phyloP scores from a whole-genome alignment of 176 grass and related monocot species.

The Oryza coarctata region DNA sequence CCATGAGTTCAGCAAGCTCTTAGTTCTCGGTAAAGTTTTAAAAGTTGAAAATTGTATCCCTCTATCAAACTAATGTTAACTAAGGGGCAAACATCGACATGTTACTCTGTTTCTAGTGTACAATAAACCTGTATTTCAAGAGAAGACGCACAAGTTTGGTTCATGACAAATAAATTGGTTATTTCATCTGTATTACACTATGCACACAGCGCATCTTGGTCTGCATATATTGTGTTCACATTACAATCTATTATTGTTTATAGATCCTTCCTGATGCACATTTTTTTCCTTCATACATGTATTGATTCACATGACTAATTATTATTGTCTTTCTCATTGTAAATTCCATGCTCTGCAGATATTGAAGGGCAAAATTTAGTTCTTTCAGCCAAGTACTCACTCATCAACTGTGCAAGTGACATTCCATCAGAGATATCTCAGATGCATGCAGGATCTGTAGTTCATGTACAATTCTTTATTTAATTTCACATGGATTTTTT shows the following conservation, averaged over 20 bases:
- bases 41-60: not conserved
- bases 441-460: slow-evolving; percentile 54
- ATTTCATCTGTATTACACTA: not conserved
- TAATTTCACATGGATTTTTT: slow-evolving; percentile 17
- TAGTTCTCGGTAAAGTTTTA: slow-evolving; percentile 75
- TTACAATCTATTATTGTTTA: not conserved
- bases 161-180: not conserved
- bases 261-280: not conserved
- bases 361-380: slow-evolving; percentile 75
- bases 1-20: slow-evolving; percentile 73
- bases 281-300: not conserved
- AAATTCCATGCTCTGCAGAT: slow-evolving; percentile 54
- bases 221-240: not conserved
- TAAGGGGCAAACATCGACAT: not conserved
- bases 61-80: slow-evolving; percentile 9
- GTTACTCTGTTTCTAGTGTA: not conserved
- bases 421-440: slow-evolving; percentile 73
- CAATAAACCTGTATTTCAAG: not conserved
- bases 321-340: not conserved
- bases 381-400: slow-evolving; percentile 89
- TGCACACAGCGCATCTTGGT: not conserved
- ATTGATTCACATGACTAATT: slow-evolving; percentile 1
- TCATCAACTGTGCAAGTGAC: slow-evolving; percentile 57
- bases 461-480: slow-evolving; percentile 61
- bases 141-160: not conserved